Conservation (phyloP, 202 grass and related monocot species). For the Sporobolus alterniflorus region DNA sequence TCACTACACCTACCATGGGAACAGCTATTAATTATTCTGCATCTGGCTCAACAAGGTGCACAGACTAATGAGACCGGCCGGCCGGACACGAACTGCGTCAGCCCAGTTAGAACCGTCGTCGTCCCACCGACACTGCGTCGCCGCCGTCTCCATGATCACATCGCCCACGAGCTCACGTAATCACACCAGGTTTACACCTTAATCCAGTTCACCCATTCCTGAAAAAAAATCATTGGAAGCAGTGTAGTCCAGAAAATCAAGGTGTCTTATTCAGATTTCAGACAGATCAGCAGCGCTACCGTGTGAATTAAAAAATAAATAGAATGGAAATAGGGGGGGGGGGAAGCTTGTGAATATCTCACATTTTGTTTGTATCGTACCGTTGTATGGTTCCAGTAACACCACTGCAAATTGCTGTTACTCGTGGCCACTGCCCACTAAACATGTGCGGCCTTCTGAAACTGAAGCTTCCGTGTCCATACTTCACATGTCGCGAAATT, state of each 20-base stretch:
- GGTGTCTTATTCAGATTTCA: constrained; percentile 12
- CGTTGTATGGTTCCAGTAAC: not conserved
- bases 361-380: not conserved
- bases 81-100: not conserved
- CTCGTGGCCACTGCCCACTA: not conserved
- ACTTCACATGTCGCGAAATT: constrained; percentile 26
- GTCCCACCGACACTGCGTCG: constrained; percentile 34
- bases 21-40: constrained; percentile 9
- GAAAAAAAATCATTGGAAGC: constrained; percentile 20
- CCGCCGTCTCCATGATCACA: not conserved
- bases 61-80: not conserved
- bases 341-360: not conserved
- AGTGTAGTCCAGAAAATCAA: not conserved
- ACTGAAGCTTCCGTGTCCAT: constrained; percentile 39
- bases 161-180: constrained; percentile 5
- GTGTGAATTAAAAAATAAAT: not conserved
- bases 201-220: not conserved
- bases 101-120: not conserved
- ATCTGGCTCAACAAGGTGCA: not conserved
- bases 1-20: not conserved
- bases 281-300: not conserved
- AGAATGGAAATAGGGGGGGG: not conserved
- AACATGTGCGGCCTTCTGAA: constrained; percentile 28
- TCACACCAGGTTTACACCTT: not conserved
- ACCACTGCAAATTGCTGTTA: not conserved